Evolutionary conservation across 306 rosid species (phyloP), one percentile per base, ranked within the genome.

Genomic region (Begonia fuchsioides): DNA sequence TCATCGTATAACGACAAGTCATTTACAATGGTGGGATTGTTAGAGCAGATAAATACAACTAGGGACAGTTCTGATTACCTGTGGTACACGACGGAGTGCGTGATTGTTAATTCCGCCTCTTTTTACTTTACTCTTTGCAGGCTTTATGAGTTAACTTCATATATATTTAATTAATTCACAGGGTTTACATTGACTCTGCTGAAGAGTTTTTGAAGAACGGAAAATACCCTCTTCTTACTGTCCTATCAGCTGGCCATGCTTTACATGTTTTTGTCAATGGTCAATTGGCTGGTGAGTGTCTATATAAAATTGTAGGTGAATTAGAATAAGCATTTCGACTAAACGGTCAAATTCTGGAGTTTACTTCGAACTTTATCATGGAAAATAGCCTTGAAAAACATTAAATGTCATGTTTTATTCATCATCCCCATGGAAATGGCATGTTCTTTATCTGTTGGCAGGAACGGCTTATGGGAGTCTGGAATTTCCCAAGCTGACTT

Each of bases 31-130:
- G 67, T 60, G 5, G 98, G 98, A 48, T 68, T 90, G 55, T 71
- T 85, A 70, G 98, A 90, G 66, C 98, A 90, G 77, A 67, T 90
- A 62, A 90, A 90, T 70, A 76, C 85, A 62, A 90, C 98, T 38
- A 76, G 98, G 61, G 98, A 90, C 68, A 60, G 72, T 47, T 68
- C 98, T 19, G 98, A 90, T 58, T 85, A 90, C 65, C 67, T 90
- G 80, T 90, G 98, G 98, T 90, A 90, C 79, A 60, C 80, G 44
- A 90, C 98, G 69, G 98, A 90, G 98, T 90, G 70, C 85, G 98
- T 90, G 57, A 50, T 57, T 49, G 17, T 35, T 26, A 46, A 44
- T 54, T 48, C 32, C 39, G 44, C 2, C 47, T 13, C 15, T 15
- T 39, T 55, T 43, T 43, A 13, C 32, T 43, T 41, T 15, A 1